Conservation (phyloP, 1,139 yeast species). For the Yamadazyma pseudoaaseri region DNA sequence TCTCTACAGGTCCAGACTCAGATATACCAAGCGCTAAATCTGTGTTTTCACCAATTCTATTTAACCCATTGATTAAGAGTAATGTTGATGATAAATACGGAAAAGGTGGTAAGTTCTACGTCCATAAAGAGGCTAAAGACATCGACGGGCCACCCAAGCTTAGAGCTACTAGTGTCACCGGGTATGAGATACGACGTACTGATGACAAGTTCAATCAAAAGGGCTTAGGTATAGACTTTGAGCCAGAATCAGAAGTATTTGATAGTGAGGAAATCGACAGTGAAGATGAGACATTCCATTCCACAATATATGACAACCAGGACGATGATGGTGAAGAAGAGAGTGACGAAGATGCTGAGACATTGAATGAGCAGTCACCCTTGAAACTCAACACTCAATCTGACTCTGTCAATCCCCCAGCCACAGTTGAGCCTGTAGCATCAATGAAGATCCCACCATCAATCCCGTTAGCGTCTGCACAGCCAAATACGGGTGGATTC, state of each 20-base stretch:
- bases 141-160: slow-evolving; percentile 23
- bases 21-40: slow-evolving; percentile 29
- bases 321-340: slow-evolving; percentile 17
- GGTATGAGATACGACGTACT: slow-evolving; percentile 24
- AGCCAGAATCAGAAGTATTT: slow-evolving; percentile 19
- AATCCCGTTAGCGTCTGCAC: slow-evolving; percentile 6
- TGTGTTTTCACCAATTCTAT: slow-evolving; percentile 75
- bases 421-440: slow-evolving; percentile 6
- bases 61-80: slow-evolving; percentile 74
- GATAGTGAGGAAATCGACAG: slow-evolving; percentile 1
- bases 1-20: slow-evolving; percentile 9
- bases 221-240: slow-evolving; percentile 15
- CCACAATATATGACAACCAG: slow-evolving; percentile 8
- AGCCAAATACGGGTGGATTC: slow-evolving; percentile 19
- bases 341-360: slow-evolving; percentile 41
- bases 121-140: slow-evolving; percentile 31
- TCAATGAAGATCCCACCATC: slow-evolving; percentile 4
- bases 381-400: slow-evolving; percentile 28
- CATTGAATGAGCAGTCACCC: slow-evolving; percentile 22
- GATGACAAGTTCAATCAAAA: slow-evolving; percentile 12
- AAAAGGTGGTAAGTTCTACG: slow-evolving; percentile 82
- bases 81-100: slow-evolving; percentile 81
- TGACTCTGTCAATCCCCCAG: slow-evolving; percentile 14
- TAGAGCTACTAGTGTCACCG: slow-evolving; percentile 45
- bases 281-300: slow-evolving; percentile 2